Base-by-base conservation (phyloP, 345 rosid species). In the Gossypium rotundifolium region DNA sequence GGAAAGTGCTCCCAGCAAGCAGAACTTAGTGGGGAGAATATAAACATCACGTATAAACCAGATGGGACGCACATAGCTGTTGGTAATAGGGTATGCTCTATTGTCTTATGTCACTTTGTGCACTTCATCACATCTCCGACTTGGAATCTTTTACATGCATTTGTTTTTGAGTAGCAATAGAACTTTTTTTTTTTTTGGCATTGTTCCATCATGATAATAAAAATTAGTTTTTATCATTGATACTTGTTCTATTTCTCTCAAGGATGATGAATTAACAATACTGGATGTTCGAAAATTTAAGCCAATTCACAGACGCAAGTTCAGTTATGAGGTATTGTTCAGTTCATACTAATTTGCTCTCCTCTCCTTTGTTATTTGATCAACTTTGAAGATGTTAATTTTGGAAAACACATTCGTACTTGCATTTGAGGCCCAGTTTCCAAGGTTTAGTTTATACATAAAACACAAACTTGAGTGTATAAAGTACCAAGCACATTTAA, bases 1-100 rank as follows among this genome's bases (percentile, higher is more conserved):
- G 98, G 98, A 74, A 95, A 95, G 83, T 95, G 99, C 81, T 85
- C 98, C 11, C 99, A 90, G 83, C 96, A 84, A 83, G 90, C 88
- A 49, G 99, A 95, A 78, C 98, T 95, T 73, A 95, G 94, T 77
- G 97, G 99, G 66, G 99, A 95, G 80, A 95, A 95, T 82, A 95
- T 95, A 73, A 95, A 95, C 85, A 95, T 95, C 71, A 93, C 99
- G 66, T 95, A 91, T 75, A 90, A 85, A 85, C 97, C 97, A 77
- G 99, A 95, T 45, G 97, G 97, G 54, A 89, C 96, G 17, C 98
- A 93, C 63, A 61, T 91, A 60, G 99, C 98, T 76, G 94, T 95
- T 79, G 99, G 99, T 65, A 95, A 93, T 81, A 88, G 94, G 96
- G 99, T 95, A 91, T 78, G 83, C 66, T 65, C 71, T 80, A 49